Evolutionary conservation across 495 filamentous ascomycete species (phyloP).

Genomic region (Aspergillus taichungensis): DNA sequence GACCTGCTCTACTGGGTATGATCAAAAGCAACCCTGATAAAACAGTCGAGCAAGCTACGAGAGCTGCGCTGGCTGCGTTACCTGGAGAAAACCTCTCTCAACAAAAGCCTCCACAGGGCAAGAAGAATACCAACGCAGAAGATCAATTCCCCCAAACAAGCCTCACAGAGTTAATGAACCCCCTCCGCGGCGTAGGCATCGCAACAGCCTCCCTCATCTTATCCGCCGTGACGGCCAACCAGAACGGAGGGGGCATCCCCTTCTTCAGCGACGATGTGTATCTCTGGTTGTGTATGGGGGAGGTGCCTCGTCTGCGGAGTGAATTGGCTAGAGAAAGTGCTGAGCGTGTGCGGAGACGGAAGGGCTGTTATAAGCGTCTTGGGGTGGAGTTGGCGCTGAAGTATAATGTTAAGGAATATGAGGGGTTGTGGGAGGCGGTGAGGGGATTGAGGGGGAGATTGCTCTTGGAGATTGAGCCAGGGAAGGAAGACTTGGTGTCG

Average conservation of each 20-base stretch:
- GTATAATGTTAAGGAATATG: slow-evolving; percentile 60
- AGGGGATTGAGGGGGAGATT: slow-evolving; percentile 39
- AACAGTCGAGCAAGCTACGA: slow-evolving; percentile 33
- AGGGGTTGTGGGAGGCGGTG: slow-evolving; percentile 38
- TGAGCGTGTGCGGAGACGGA: slow-evolving; percentile 27
- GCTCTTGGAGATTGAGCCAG: slow-evolving; percentile 3
- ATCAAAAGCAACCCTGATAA: slow-evolving; percentile 49
- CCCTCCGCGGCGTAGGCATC: slow-evolving; percentile 58
- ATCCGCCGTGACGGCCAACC: slow-evolving; percentile 42
- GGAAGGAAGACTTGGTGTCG: slow-evolving; percentile 21
- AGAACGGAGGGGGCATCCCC: slow-evolving; percentile 31
- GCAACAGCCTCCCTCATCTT: slow-evolving; percentile 68
- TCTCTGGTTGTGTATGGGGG: slow-evolving; percentile 49
- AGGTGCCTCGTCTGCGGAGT: slow-evolving; percentile 6
- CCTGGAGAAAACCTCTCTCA: not conserved
- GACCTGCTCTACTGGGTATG: slow-evolving; percentile 59
- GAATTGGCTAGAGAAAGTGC: not conserved
- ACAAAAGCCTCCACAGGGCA: not conserved
- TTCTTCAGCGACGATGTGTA: slow-evolving; percentile 76
- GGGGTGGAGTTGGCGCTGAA: slow-evolving; percentile 46
- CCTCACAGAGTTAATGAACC: slow-evolving; percentile 36
- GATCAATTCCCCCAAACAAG: slow-evolving; percentile 35
- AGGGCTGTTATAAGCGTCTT: slow-evolving; percentile 16
- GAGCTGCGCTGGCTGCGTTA: slow-evolving; percentile 34
- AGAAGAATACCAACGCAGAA: not conserved